Evolutionary conservation across 1,139 yeast genomes (phyloP).

Genomic region (Nakaseomyces bracarensis): DNA sequence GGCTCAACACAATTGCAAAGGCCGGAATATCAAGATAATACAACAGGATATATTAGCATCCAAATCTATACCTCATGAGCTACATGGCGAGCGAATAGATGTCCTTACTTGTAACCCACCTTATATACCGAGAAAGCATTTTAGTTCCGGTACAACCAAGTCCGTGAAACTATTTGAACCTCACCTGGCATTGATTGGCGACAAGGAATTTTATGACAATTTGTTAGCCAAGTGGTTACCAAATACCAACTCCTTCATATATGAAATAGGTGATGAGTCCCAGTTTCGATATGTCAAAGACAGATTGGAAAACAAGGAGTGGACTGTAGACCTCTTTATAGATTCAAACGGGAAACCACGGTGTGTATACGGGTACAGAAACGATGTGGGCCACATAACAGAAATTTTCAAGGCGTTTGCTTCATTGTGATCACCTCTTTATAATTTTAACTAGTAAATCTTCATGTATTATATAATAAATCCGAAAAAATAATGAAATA

Average conservation of each 20-base stretch:
- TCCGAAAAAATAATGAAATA: too few relatives aligned
- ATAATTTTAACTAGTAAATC: too few relatives aligned
- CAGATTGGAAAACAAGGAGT: slow-evolving; percentile 10
- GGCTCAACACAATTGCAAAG: slow-evolving; percentile 39
- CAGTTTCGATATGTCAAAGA: slow-evolving; percentile 28
- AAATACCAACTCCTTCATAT: slow-evolving; percentile 32
- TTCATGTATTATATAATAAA: too few relatives aligned
- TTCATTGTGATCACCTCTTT: too few relatives aligned
- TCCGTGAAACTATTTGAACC: slow-evolving; percentile 77
- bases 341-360: slow-evolving; percentile 34
- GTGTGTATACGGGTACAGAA: slow-evolving; percentile 30
- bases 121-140: slow-evolving; percentile 52
- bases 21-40: neutral
- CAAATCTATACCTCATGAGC: slow-evolving; percentile 6
- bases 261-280: slow-evolving; percentile 37
- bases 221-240: slow-evolving; percentile 37
- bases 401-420: neutral
- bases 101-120: slow-evolving; percentile 83
- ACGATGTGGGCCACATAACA: neutral
- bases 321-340: slow-evolving; percentile 27
- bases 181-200: slow-evolving; percentile 63
- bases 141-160: slow-evolving; percentile 36
- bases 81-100: slow-evolving; percentile 34
- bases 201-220: slow-evolving; percentile 57
- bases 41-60: neutral